Base-by-base conservation (phyloP, 345 rosid genomes). In the Euphorbia peplus region DNA sequence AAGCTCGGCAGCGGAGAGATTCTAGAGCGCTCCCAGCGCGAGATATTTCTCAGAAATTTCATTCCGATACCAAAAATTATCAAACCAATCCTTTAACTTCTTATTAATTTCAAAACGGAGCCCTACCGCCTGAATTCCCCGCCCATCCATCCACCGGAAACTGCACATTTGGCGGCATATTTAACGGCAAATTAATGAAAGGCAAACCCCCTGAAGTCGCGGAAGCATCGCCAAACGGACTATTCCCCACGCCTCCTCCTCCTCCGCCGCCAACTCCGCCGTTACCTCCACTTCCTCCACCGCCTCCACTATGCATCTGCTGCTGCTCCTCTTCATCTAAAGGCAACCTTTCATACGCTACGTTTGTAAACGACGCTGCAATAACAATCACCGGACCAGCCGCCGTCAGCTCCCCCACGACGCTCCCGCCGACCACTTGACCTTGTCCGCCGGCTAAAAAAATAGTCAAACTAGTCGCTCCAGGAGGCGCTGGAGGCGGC, bases 401-500 rank as follows among this genome's bases (percentile, higher is more conserved):
- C 16, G 97, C 96, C 12, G 75, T 89, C 72, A 93, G 68, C 84
- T 93, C 98, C 25, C 98, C 98, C 0, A 91, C 96, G 10, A 93
- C 98, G 75, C 82, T 93, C 22, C 98, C 98, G 0, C 98, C 98
- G 6, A 93, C 89, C 15, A 93, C 96, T 71, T 93, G 97, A 1
- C 98, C 98, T 69, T 91, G 96, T 21, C 92, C 90, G 6, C 98
- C 97, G 8, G 95, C 90, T 11, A 93, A 75, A 69, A 86, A 91
- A 29, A 91, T 85, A 0, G 98, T 89, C 68, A 93, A 66, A 71
- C 98, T 91, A 0, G 98, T 93, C 11, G 98, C 97, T 4, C 96
- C 96, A 0, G 97, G 97, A 3, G 98, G 98, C 29, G 98, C 97
- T 8, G 98, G 98, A 7, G 96, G 96, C 0, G 98, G 98, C 62